Evolutionary conservation across 179 eudicot genomes (phyloP), one percentile per base, ranked within the genome.

Genomic region (Pouteria campechiana): DNA sequence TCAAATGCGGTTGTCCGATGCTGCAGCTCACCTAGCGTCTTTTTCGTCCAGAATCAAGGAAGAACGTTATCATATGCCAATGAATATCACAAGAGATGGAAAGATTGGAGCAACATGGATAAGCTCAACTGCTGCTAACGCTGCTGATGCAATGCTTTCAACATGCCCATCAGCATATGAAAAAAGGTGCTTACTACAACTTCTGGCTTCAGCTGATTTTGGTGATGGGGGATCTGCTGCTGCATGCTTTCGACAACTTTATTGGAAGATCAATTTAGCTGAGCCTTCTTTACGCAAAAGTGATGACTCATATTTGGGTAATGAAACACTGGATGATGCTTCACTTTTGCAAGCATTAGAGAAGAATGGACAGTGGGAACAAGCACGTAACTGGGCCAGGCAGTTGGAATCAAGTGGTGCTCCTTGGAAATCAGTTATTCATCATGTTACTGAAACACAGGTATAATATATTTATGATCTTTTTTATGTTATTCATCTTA

Each of bases 371-470:
- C 67, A 79, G 45, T 90, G 98, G 95, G 98, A 86, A 36, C 90
- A 86, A 36, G 95, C 98, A 17, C 95, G 94, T 43, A 81, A 51
- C 53, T 90, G 95, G 93, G 89, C 98, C 36, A 68, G 64, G 52
- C 87, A 86, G 55, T 63, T 90, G 73, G 95, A 90, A 67, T 83
- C 83, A 32, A 79, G 64, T 68, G 94, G 78, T 40, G 84, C 76
- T 41, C 60, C 77, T 37, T 86, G 93, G 87, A 86, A 76, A 50
- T 75, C 73, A 49, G 89, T 76, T 33, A 68, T 59, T 49, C 79
- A 90, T 64, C 95, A 77, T 67, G 93, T 90, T 55, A 86, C 95
- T 30, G 95, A 90, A 67, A 81, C 80, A 66, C 98, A 90, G 95
- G 95, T 86, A 58, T 32, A 6, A 5, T 27, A 21, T 25, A n/a